Base-by-base conservation (phyloP, 148 eudicot species). In the Diospyros lotus region DNA sequence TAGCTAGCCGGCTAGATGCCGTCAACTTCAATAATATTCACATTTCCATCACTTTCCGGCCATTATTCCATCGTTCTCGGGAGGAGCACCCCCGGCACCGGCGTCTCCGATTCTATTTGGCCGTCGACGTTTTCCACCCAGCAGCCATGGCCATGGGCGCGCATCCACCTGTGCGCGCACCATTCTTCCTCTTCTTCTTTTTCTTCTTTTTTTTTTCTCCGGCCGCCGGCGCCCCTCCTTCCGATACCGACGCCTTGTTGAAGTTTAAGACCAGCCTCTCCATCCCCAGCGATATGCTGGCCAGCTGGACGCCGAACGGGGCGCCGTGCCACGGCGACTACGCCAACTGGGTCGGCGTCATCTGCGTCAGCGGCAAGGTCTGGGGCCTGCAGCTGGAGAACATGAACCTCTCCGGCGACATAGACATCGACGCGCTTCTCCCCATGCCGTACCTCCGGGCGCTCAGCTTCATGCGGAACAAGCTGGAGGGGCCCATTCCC, bases 321-420 rank as follows among this genome's bases (percentile, higher is more conserved):
- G 62, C 62, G 46, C 92, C 97, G 0, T 92, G 97, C 68, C 13
- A 75, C 6, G 82, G 78, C 17, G 81, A 80, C 41, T 54, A 72
- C 44, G 80, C 83, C 3, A 78, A 79, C n/a, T 91, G 98, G 98
- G 2, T 44, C 1, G 97, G 95, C 0, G 85, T 92, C 18, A 73
- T 83, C 4, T 94, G 98, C 73, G 50, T 46, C 5, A 28, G 75
- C 4, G 88, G 84, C n/a, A 73, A 74, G 42, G 86, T 91, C 9
- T 88, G 90, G 91, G 98, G 97, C 4, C 62, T 94, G 71, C 85
- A 87, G 66, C 88, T 94, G 6, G 95, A 94, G 72, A 80, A 84
- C 67, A 82, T 90, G 87, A 79, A 58, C 64, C 85, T 94, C 2
- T 10, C 79, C 10, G 98, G 98, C 9, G 74, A 69, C 18, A 86